Evolutionary conservation across 306 rosid genomes (phyloP), one percentile per base, ranked within the genome.

Genomic region (Hylodesmum podocarpum): DNA sequence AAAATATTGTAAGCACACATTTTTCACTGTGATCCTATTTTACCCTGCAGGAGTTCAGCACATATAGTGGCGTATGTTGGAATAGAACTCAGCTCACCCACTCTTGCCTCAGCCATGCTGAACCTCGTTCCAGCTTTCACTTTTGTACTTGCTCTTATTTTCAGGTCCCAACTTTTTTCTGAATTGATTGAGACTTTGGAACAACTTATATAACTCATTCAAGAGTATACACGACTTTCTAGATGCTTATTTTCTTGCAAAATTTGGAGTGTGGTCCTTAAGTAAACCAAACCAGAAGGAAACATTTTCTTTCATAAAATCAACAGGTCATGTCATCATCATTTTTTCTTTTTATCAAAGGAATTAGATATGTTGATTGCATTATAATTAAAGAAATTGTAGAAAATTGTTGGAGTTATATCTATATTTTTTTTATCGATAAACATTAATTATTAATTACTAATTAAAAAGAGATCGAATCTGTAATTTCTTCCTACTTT

Each of bases 121-220:
- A 88, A 86, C 58, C 86, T 86, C 72, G 62, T 82, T 54, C 90
- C 92, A 31, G 87, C 90, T 39, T 86, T 86, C 61, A 88, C 92
- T 41, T 88, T 86, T 63, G 28, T 80, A n/a, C 87, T 88, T 21
- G 86, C 93, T 11, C 28, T 86, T 2, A 41, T 83, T 41, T 82
- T 80, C 84, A 88, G 90, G 93, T 86, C 57, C 78, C 6, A 0
- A 6, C 0, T n/a, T 2, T 28, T 46, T 11, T 0, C 1, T 7
- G 14, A 1, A 8, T 13, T 3, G 14, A 21, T 54, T 37, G 4
- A 6, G 65, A 70, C 8, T 12, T 34, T 50, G 33, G n/a, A 27
- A 67, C 53, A 21, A n/a, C n/a, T 16, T 63, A 15, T 15, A 24
- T 9, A 37, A 19, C 7, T 18, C 24, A 40, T n/a, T n/a, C n/a